A percentile compares a stretch with the other conserved stretches of the same genome.
These are phyloP conservation scores for Lentinula lateritia DNA, from an alignment of 768 basidiomycete genomes.

Conservation along the genomic window DNA sequence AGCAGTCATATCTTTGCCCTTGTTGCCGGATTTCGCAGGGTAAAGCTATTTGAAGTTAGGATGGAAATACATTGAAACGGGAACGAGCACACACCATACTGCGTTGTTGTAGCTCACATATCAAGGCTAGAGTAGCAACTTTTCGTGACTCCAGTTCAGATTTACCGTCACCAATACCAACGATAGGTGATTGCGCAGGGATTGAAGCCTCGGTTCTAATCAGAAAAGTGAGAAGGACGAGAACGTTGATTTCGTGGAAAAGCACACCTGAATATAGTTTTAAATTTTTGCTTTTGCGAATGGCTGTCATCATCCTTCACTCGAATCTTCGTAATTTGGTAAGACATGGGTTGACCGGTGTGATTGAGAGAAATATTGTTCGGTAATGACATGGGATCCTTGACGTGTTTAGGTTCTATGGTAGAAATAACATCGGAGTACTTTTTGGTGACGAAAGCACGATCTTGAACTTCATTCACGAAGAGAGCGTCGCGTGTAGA, in stretches of 20 bases:
- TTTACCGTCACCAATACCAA: slow-evolving; percentile 57
- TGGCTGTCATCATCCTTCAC: neutral
- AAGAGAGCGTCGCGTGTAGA: slow-evolving; percentile 10
- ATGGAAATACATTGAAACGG: neutral
- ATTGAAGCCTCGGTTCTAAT: slow-evolving; percentile 36
- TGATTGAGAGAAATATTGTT: slow-evolving; percentile 30
- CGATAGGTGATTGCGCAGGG: slow-evolving; percentile 33
- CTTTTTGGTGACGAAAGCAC: slow-evolving; percentile 22
- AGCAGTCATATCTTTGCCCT: slow-evolving; percentile 10
- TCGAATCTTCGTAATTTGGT: neutral
- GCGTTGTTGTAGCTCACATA: slow-evolving; percentile 60
- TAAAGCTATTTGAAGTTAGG: neutral
- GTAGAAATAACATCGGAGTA: neutral
- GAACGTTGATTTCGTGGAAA: neutral
- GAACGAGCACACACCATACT: slow-evolving; percentile 51
- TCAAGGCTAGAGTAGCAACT: slow-evolving; percentile 70
- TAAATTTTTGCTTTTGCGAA: neutral
- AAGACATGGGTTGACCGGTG: neutral
- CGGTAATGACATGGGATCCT: slow-evolving; percentile 50
- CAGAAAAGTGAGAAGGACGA: neutral
- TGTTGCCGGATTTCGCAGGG: slow-evolving; percentile 4
- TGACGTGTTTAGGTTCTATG: slow-evolving; percentile 11
- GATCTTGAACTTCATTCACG: slow-evolving; percentile 31
- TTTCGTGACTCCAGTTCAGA: slow-evolving; percentile 62
- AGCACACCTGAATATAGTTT: slow-evolving; percentile 10